phyloP scores from a whole-genome alignment of 2,329 filamentous ascomycete species.

The Fusarium paranaense region DNA sequence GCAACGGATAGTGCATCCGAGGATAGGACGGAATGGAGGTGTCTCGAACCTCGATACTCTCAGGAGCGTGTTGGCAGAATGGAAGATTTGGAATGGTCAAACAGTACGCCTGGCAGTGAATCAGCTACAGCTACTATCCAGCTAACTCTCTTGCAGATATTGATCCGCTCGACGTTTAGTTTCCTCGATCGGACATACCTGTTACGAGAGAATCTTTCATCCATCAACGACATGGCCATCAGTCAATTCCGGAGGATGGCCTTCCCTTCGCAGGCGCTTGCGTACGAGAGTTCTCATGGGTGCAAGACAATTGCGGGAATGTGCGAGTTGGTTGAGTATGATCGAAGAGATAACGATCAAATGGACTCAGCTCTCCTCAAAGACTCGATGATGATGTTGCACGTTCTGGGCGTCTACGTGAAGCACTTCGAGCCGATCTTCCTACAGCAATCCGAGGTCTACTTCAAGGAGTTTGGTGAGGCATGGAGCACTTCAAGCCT shows the following conservation, averaged over 20 bases:
- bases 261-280: conserved; percentile 52
- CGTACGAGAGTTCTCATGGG: conserved; percentile 39
- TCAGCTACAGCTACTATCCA: conserved; percentile 6
- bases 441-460: conserved; percentile 73
- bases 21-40: conserved; percentile 63
- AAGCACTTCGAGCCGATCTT: conserved; percentile 83
- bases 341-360: conserved; percentile 69
- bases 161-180: conserved; percentile 89
- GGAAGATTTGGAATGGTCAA: conserved; percentile 83
- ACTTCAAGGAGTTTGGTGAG: conserved; percentile 77
- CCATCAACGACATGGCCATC: conserved; percentile 85
- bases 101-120: conserved; percentile 63
- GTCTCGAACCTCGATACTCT: conserved; percentile 73
- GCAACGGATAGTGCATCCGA: conserved; percentile 67
- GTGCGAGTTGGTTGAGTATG: conserved; percentile 79
- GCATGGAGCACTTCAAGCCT: conserved; percentile 72
- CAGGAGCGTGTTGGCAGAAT: conserved; percentile 66
- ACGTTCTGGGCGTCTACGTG: conserved; percentile 85
- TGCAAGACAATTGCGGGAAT: conserved; percentile 63
- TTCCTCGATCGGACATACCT: conserved; percentile 93
- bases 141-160: conserved; percentile 62
- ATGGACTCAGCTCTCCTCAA: conserved; percentile 76
- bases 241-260: conserved; percentile 76
- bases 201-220: conserved; percentile 74
- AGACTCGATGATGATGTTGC: conserved; percentile 83